Conservation (phyloP, 1,284 basidiomycete genomes). For the Ganoderma leucocontextum region DNA sequence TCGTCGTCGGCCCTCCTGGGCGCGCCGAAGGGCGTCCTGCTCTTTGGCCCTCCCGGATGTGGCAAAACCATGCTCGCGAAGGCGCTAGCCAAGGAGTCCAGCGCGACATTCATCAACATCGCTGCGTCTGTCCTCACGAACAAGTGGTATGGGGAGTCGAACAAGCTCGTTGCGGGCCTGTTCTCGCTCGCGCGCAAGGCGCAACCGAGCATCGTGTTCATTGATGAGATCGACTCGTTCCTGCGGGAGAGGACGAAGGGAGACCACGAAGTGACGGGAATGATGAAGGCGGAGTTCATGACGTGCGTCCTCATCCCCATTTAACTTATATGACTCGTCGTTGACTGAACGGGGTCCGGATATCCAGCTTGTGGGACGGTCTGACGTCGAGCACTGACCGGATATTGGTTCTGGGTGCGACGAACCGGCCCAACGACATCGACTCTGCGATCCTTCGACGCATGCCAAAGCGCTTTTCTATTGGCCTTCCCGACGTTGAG, state of each 20-base stretch:
- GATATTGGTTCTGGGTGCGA: slow-evolving; percentile 95
- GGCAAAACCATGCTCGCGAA: slow-evolving; percentile 97
- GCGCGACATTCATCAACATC: slow-evolving; percentile 96
- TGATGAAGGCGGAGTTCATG: slow-evolving; percentile 99
- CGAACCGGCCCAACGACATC: slow-evolving; percentile 95
- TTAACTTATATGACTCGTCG: not conserved
- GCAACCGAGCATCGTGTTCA: slow-evolving; percentile 83
- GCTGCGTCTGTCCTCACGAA: slow-evolving; percentile 82
- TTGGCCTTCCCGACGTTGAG: slow-evolving; percentile 82
- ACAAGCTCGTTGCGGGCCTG: slow-evolving; percentile 93
- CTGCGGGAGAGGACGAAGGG: slow-evolving; percentile 86
- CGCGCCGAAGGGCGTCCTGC: slow-evolving; percentile 84
- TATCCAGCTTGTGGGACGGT: slow-evolving; percentile 91
- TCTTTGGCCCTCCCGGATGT: slow-evolving; percentile 93
- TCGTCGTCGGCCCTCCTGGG: slow-evolving; percentile 74
- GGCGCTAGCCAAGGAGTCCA: slow-evolving; percentile 95
- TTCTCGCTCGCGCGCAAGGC: slow-evolving; percentile 81
- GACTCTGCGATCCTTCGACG: slow-evolving; percentile 94
- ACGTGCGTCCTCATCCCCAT: slow-evolving; percentile 64
- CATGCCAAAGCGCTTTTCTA: slow-evolving; percentile 97
- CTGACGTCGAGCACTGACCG: slow-evolving; percentile 86
- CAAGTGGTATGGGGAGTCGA: slow-evolving; percentile 99
- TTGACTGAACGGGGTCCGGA: not conserved
- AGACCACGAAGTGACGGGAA: slow-evolving; percentile 97
- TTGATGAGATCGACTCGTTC: slow-evolving; percentile 90